Conservation (phyloP, 2,329 filamentous ascomycete species). For the Aureobasidium sp. region DNA sequence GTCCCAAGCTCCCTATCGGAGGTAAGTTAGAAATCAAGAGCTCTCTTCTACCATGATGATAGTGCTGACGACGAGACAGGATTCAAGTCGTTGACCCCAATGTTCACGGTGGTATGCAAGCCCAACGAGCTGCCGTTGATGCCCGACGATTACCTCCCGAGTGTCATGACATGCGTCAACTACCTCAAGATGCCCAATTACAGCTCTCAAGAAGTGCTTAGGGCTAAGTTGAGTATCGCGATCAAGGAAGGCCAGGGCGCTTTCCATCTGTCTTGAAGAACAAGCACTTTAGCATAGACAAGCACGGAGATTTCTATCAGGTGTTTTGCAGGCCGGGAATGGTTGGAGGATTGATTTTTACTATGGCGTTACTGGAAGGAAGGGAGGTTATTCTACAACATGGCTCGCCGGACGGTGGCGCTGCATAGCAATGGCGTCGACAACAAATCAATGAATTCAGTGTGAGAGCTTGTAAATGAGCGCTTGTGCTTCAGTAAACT, state of each 20-base stretch:
- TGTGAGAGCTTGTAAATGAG: too few species aligned
- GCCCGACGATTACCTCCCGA: constrained; percentile 96
- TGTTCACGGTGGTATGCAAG: constrained; percentile 99
- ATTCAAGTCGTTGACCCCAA: constrained; percentile 92
- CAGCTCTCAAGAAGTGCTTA: constrained; percentile 67
- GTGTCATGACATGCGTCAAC: constrained; percentile 99
- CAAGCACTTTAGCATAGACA: not conserved
- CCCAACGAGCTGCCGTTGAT: constrained; percentile 91
- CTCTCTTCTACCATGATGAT: not conserved
- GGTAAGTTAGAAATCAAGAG: constrained; percentile 53
- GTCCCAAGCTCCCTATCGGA: constrained; percentile 95
- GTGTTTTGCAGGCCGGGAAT: not conserved
- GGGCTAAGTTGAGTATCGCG: constrained; percentile 70
- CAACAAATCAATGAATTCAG: not conserved
- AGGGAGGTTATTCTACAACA: not conserved
- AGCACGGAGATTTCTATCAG: not conserved
- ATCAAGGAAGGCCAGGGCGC: constrained; percentile 95
- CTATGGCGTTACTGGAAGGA: not conserved
- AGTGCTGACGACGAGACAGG: constrained; percentile 46
- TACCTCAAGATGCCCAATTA: constrained; percentile 98
- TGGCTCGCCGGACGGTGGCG: not conserved
- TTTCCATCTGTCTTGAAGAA: constrained; percentile 66
- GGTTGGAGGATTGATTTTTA: not conserved
- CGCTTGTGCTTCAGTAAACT: too few species aligned
- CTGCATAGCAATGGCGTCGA: constrained; percentile 11